phyloP scores from a whole-genome alignment of 441 rosid genomes.

The Adansonia rubrostipa region DNA sequence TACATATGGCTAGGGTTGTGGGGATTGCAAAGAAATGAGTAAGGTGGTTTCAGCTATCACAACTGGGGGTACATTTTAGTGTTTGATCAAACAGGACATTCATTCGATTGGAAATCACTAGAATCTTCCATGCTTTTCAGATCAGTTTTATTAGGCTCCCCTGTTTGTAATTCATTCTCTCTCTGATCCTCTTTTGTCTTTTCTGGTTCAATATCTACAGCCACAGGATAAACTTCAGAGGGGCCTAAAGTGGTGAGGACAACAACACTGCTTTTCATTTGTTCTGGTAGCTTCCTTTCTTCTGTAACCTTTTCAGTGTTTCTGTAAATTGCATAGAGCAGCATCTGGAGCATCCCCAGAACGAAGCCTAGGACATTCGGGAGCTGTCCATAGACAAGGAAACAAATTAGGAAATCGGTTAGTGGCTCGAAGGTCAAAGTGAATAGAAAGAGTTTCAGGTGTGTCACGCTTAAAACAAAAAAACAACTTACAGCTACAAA shows the following conservation, averaged over 20 bases:
- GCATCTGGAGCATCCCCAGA: slow-evolving; percentile 78
- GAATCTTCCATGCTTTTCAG: slow-evolving; percentile 31
- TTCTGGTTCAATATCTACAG: slow-evolving; percentile 30
- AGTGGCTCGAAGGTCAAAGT: not conserved
- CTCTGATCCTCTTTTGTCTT: slow-evolving; percentile 25
- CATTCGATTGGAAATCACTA: slow-evolving; percentile 19
- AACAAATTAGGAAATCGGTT: not conserved
- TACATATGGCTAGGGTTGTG: no score
- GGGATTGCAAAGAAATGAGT: no score
- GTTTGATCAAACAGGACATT: slow-evolving; percentile 35
- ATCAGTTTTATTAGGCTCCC: slow-evolving; percentile 1
- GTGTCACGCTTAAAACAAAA: not conserved
- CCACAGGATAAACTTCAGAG: slow-evolving; percentile 54
- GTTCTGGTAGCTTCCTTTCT: slow-evolving; percentile 38
- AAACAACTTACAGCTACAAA: slow-evolving; percentile 68
- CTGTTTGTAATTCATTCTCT: slow-evolving; percentile 26
- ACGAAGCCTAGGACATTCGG: slow-evolving; percentile 80
- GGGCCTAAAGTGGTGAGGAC: slow-evolving; percentile 39
- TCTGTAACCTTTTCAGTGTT: slow-evolving; percentile 33
- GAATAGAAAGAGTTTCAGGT: not conserved
- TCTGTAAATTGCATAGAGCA: slow-evolving; percentile 58
- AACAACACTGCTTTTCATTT: slow-evolving; percentile 38
- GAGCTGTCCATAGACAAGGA: slow-evolving; percentile 42
- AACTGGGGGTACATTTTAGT: not conserved
- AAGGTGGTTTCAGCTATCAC: no score